phyloP scores from a whole-genome alignment of 1,139 yeast genomes.

The Kodamaea ohmeri region DNA sequence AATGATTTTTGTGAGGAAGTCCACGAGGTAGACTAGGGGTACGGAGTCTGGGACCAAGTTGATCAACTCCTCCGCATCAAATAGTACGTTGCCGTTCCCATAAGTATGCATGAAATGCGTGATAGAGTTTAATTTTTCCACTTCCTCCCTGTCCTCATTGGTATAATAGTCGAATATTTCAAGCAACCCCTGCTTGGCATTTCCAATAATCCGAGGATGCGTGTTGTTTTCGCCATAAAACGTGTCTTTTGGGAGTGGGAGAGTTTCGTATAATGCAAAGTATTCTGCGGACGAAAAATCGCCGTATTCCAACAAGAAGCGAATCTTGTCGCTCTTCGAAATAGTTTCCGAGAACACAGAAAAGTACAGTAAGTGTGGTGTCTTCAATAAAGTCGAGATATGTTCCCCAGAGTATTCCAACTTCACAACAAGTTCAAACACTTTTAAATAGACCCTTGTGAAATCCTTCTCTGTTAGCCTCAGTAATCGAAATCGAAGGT shows the following conservation, averaged over 20 bases:
- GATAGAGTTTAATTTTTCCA: constrained; percentile 21
- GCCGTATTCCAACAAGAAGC: constrained; percentile 15
- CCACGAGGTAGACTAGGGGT: constrained; percentile 33
- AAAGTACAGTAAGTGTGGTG: constrained; percentile 10
- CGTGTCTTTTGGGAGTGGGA: constrained; percentile 23
- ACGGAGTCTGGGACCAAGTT: constrained; percentile 30
- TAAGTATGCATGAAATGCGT: constrained; percentile 31
- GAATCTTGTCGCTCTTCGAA: background rate
- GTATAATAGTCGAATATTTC: constrained; percentile 24
- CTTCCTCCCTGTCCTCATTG: constrained; percentile 13
- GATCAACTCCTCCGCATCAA: constrained; percentile 28
- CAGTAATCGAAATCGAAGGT: constrained; percentile 24
- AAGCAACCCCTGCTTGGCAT: constrained; percentile 14
- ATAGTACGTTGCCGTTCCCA: constrained; percentile 16
- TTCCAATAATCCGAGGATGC: background rate
- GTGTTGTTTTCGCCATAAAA: constrained; percentile 16
- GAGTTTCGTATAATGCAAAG: constrained; percentile 22
- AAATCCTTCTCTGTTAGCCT: constrained; percentile 30
- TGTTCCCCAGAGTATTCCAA: constrained; percentile 12
- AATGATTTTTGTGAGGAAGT: constrained; percentile 25
- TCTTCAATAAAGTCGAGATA: constrained; percentile 27
- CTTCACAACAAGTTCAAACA: constrained; percentile 27
- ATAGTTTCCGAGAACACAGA: constrained; percentile 2
- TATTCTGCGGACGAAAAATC: constrained; percentile 40
- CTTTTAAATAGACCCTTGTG: constrained; percentile 31